phyloP scores from a whole-genome alignment of 140 eudicot species.

The Senecio squalidus region DNA sequence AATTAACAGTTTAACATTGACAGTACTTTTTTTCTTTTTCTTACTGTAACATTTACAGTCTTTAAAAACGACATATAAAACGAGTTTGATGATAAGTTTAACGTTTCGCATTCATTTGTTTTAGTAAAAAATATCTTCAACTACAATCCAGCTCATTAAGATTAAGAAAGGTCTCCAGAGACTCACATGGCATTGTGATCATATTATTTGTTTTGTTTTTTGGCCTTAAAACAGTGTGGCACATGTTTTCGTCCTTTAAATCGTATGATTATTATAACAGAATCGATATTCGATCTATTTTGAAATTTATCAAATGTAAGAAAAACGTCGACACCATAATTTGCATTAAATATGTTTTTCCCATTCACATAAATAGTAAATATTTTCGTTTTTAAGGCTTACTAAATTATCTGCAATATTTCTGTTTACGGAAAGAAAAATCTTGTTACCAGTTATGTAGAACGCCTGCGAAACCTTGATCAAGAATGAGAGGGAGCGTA shows the following conservation, averaged over 20 bases:
- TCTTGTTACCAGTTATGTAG: conserved; percentile 89
- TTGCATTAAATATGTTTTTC: neutral
- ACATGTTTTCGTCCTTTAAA: conserved; percentile 23
- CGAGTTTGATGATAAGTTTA: neutral
- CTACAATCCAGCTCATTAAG: conserved; percentile 21
- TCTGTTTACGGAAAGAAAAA: neutral
- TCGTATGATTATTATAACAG: conserved; percentile 14
- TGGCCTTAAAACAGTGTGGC: conserved; percentile 24
- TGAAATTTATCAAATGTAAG: conserved; percentile 1
- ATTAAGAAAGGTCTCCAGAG: conserved; percentile 16
- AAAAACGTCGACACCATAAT: neutral
- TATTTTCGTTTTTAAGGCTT: neutral
- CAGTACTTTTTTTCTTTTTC: no score
- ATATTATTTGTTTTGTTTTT: conserved; percentile 19
- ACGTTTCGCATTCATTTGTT: neutral
- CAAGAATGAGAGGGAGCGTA: conserved; percentile 77
- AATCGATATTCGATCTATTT: conserved; percentile 12
- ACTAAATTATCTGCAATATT: neutral
- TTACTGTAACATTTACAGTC: no score
- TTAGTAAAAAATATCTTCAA: neutral
- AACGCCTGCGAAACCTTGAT: conserved; percentile 88
- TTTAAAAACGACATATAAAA: no score
- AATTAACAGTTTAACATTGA: neutral
- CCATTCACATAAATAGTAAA: neutral
- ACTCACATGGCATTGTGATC: conserved; percentile 28